Evolutionary conservation across 345 rosid genomes (phyloP).

Genomic region (Boechera retrofracta): DNA sequence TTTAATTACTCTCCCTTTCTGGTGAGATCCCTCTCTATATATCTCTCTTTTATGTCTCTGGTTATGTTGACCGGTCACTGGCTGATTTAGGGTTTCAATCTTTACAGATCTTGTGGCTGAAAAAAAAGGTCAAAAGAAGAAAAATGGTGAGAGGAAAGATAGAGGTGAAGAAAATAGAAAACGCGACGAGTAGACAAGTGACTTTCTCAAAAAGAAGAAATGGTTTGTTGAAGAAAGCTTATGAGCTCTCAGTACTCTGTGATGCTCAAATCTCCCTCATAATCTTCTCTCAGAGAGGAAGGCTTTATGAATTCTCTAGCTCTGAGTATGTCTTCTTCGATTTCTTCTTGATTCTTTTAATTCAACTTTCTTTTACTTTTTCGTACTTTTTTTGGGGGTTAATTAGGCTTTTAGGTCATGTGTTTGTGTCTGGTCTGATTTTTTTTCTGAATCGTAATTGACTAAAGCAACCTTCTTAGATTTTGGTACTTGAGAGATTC

Average conservation of each 20-base stretch:
- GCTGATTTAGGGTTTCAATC: slow-evolving; percentile 26
- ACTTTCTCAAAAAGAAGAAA: slow-evolving; percentile 48
- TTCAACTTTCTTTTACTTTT: slow-evolving; percentile 3
- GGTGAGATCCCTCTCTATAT: slow-evolving; percentile 26
- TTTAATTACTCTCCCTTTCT: neutral
- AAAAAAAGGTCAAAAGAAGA: slow-evolving; percentile 21
- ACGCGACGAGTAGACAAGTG: slow-evolving; percentile 45
- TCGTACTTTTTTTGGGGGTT: neutral
- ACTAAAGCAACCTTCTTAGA: slow-evolving; percentile 20
- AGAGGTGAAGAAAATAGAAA: slow-evolving; percentile 50
- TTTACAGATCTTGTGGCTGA: slow-evolving; percentile 38
- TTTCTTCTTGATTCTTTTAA: neutral
- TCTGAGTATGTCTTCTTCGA: slow-evolving; percentile 31
- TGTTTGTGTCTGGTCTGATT: slow-evolving; percentile 35
- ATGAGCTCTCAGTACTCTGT: slow-evolving; percentile 47
- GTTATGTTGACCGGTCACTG: neutral
- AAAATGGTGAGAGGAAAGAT: slow-evolving; percentile 49
- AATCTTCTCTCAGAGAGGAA: slow-evolving; percentile 46
- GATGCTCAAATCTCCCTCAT: slow-evolving; percentile 47
- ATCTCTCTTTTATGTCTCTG: neutral
- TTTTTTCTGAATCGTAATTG: slow-evolving; percentile 34
- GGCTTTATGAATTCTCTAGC: slow-evolving; percentile 44
- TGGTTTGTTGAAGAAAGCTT: slow-evolving; percentile 50
- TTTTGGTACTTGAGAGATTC: slow-evolving; percentile 35
- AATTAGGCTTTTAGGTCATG: slow-evolving; percentile 16